Evolutionary conservation across 202 grass and related monocot species (phyloP).

Genomic region (Schoenoplectus tabernaemontani): DNA sequence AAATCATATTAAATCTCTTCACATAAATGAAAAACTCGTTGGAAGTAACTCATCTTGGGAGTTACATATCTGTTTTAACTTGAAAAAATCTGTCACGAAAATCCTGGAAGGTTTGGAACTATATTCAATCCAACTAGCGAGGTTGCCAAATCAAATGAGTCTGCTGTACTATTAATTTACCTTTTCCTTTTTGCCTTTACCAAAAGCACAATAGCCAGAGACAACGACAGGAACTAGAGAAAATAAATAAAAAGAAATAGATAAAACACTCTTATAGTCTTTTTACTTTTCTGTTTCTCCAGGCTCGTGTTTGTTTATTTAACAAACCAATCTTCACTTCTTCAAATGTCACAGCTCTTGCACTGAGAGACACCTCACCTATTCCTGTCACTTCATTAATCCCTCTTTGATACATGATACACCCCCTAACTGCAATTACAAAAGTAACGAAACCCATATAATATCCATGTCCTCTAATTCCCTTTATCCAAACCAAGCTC

Average conservation of each 20-base stretch:
- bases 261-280: neutral
- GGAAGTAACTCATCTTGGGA: too few species aligned
- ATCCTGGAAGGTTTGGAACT: too few species aligned
- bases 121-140: too few species aligned
- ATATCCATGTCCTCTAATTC: constrained; percentile 8
- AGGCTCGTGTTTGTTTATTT: constrained; percentile 13
- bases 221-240: too few species aligned
- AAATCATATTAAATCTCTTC: too few species aligned
- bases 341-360: neutral
- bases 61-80: too few species aligned
- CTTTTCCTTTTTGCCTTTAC: too few species aligned
- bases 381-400: constrained; percentile 12
- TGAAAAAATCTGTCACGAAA: too few species aligned
- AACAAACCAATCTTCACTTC: constrained; percentile 2
- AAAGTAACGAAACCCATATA: too few species aligned
- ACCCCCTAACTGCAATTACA: neutral
- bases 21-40: too few species aligned
- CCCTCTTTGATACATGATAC: neutral
- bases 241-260: neutral
- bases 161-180: too few species aligned
- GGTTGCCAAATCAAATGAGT: too few species aligned
- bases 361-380: constrained; percentile 12
- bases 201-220: neutral
- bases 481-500: neutral
- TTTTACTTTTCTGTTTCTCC: neutral